These are phyloP conservation scores for Pilatotrama ljubarskyi DNA, from an alignment of 768 basidiomycete genomes.

Conservation along the genomic window DNA sequence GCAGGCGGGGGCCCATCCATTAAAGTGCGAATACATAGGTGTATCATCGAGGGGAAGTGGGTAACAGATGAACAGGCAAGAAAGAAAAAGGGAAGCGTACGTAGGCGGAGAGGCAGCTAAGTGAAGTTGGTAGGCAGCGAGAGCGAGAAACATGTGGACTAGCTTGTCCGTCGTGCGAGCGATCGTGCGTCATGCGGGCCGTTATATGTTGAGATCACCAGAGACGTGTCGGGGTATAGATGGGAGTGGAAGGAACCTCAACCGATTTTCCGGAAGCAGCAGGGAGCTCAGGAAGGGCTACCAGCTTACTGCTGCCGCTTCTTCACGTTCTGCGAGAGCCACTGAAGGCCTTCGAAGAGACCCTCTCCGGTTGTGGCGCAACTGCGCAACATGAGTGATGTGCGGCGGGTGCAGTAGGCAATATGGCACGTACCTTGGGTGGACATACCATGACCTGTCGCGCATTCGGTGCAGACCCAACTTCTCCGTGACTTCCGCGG, in stretches of 20 bases:
- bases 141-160: conserved; percentile 29
- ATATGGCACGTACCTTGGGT: conserved; percentile 74
- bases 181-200: conserved; percentile 35
- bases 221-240: conserved; percentile 29
- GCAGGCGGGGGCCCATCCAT: conserved; percentile 25
- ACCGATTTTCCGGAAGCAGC: conserved; percentile 30
- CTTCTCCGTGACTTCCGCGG: conserved; percentile 97
- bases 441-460: conserved; percentile 98
- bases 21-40: conserved; percentile 33
- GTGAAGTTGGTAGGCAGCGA: neutral
- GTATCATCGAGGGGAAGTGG: conserved; percentile 28
- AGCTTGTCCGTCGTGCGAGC: conserved; percentile 32
- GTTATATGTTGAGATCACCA: conserved; percentile 31
- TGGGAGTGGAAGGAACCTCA: conserved; percentile 32
- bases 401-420: conserved; percentile 5
- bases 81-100: conserved; percentile 18
- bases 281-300: conserved; percentile 9
- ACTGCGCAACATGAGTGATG: conserved; percentile 41
- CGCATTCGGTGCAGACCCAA: conserved; percentile 94
- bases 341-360: conserved; percentile 94
- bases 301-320: conserved; percentile 71
- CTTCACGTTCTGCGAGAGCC: conserved; percentile 97
- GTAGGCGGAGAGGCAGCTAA: conserved; percentile 13
- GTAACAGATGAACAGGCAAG: conserved; percentile 19
- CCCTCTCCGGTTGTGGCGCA: conserved; percentile 97